phyloP scores from a whole-genome alignment of 1,284 basidiomycete genomes.

The Fistulinella cinereoalba region DNA sequence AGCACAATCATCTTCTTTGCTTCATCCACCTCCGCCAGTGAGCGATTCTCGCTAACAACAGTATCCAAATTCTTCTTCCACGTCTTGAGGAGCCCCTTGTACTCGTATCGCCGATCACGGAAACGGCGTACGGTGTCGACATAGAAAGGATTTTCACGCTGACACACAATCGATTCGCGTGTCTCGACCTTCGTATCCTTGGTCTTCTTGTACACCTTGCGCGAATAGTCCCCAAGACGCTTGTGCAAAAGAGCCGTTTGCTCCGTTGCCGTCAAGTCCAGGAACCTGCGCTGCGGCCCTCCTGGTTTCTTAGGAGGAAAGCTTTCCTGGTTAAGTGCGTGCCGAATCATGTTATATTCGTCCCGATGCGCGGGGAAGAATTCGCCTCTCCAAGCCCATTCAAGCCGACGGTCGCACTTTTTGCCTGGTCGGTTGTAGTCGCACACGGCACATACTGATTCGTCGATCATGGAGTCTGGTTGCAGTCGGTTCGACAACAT shows the following conservation, averaged over 20 bases:
- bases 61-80: conserved; percentile 99
- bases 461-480: conserved; percentile 97
- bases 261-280: conserved; percentile 84
- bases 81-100: conserved; percentile 98
- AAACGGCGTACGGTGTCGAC: conserved; percentile 98
- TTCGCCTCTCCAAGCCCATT: conserved; percentile 99
- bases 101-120: conserved; percentile 97
- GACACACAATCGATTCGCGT: conserved; percentile 95
- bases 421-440: conserved; percentile 98
- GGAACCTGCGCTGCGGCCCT: conserved; percentile 76
- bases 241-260: conserved; percentile 94
- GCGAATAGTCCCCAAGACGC: conserved; percentile 95
- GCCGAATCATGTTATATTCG: conserved; percentile 99
- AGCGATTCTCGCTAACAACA: conserved; percentile 61
- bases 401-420: conserved; percentile 89
- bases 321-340: conserved; percentile 91
- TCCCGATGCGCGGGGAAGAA: conserved; percentile 98
- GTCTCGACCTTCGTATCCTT: conserved; percentile 97
- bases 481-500: conserved; percentile 99
- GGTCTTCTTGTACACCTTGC: conserved; percentile 99
- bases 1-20: conserved; percentile 99
- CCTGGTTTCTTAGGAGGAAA: conserved; percentile 84
- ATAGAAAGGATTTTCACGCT: conserved; percentile 98
- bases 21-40: conserved; percentile 88
- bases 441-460: conserved; percentile 96